phyloP scores from a whole-genome alignment of 2,329 filamentous ascomycete species.

The Diplodia corticola region DNA sequence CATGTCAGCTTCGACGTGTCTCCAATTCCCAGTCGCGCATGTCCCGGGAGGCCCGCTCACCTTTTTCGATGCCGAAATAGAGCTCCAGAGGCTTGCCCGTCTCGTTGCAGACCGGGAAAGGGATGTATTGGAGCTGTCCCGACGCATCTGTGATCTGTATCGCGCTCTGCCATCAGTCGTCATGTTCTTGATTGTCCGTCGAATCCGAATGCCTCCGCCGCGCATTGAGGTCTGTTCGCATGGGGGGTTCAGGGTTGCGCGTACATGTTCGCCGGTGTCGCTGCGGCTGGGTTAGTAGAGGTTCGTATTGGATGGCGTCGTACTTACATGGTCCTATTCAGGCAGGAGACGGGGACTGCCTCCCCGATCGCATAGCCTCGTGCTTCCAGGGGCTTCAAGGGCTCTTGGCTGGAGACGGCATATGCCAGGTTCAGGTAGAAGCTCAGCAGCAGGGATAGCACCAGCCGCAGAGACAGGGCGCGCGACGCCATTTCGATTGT shows the following conservation, averaged over 20 bases:
- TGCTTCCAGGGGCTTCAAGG: constrained; percentile 36
- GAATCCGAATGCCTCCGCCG: constrained; percentile 12
- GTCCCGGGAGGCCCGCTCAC: constrained; percentile 30
- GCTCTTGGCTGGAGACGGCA: constrained; percentile 45
- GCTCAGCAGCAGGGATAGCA: constrained; percentile 31
- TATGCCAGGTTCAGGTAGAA: constrained; percentile 39
- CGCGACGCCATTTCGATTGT: constrained; percentile 12
- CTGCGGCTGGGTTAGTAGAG: constrained; percentile 47
- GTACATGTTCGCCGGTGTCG: constrained; percentile 79
- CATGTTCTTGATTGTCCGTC: background rate
- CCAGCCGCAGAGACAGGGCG: constrained; percentile 6
- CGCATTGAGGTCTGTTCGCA: background rate
- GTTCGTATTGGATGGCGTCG: constrained; percentile 2
- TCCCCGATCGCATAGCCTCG: constrained; percentile 51
- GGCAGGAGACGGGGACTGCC: constrained; percentile 52
- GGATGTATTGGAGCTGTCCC: constrained; percentile 86
- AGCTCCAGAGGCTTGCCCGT: constrained; percentile 80
- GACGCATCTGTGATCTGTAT: constrained; percentile 67
- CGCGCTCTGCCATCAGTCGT: background rate
- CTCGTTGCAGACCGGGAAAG: constrained; percentile 88
- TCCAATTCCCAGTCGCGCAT: too few species aligned
- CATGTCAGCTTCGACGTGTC: background rate
- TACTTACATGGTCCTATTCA: constrained; percentile 54
- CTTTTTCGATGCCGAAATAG: constrained; percentile 74
- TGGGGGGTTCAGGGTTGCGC: constrained; percentile 25